Conservation (phyloP, 139 green algal genomes). For the Edaphochlamys debaryana region DNA sequence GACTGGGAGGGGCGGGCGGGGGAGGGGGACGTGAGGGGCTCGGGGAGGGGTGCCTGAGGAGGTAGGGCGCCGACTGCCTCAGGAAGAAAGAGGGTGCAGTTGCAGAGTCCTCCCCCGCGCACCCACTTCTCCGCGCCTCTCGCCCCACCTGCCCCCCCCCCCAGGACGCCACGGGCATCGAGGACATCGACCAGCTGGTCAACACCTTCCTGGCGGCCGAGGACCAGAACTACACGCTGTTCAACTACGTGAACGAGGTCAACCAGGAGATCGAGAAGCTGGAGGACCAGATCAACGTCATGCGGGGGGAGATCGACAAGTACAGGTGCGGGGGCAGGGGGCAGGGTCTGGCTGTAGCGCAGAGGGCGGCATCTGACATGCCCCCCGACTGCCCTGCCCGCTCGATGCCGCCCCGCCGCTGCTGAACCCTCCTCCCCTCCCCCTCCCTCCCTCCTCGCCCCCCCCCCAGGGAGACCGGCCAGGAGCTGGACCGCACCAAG, state of each 20-base stretch:
- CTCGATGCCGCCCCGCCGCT: too few relatives aligned
- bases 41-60: too few relatives aligned
- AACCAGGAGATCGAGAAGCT: constrained; percentile 84
- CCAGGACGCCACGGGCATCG: constrained; percentile 57
- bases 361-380: too few relatives aligned
- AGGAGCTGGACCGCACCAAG: constrained; percentile 49
- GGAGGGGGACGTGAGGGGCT: too few relatives aligned
- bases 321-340: constrained; percentile 26
- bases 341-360: too few relatives aligned
- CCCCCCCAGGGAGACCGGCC: constrained; percentile 25
- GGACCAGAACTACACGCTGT: constrained; percentile 85
- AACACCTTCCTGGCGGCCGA: constrained; percentile 75
- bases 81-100: too few relatives aligned
- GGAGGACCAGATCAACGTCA: constrained; percentile 75
- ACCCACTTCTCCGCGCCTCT: too few relatives aligned
- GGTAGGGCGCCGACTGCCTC: too few relatives aligned
- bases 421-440: not conserved
- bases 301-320: constrained; percentile 66
- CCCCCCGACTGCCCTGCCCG: too few relatives aligned
- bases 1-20: too few relatives aligned
- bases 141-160: not conserved
- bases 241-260: constrained; percentile 89
- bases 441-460: not conserved
- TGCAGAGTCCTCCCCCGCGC: too few relatives aligned
- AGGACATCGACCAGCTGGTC: constrained; percentile 85